Conservation (phyloP, 805 yeast species). For the Lipomyces oligophaga region DNA sequence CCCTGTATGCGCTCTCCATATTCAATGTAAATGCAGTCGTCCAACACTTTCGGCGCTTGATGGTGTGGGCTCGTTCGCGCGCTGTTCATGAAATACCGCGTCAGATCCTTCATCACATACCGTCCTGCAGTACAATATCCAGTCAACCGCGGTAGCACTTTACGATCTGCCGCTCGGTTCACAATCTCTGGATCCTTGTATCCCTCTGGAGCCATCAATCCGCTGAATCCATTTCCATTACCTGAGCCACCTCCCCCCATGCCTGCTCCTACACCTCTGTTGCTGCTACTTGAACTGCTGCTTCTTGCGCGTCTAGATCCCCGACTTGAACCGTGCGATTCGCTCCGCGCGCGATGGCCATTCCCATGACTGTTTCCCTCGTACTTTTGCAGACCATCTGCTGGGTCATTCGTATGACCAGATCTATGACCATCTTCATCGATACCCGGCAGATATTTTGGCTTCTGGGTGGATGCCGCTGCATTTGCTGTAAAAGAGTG, state of each 20-base stretch:
- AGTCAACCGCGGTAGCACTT: slow-evolving; percentile 89
- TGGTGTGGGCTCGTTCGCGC: slow-evolving; percentile 47
- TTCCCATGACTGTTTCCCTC: too few species aligned
- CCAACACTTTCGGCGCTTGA: slow-evolving; percentile 74
- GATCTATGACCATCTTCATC: too few species aligned
- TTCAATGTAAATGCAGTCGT: slow-evolving; percentile 74
- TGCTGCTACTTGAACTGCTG: too few species aligned
- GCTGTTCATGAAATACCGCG: slow-evolving; percentile 79
- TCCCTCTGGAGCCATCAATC: slow-evolving; percentile 4
- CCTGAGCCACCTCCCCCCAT: slow-evolving; percentile 1
- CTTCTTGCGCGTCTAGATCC: too few species aligned
- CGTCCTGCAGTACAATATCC: slow-evolving; percentile 95
- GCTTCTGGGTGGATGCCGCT: too few species aligned
- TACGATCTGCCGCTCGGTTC: slow-evolving; percentile 53
- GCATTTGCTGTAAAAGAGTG: too few species aligned
- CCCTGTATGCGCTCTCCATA: slow-evolving; percentile 1
- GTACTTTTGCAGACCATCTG: too few species aligned
- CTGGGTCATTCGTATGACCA: too few species aligned
- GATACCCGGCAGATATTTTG: too few species aligned
- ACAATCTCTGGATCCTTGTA: slow-evolving; percentile 10
- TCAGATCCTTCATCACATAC: slow-evolving; percentile 80
- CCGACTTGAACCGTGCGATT: too few species aligned
- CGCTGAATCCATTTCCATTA: slow-evolving; percentile 1
- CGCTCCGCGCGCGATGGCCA: too few species aligned
- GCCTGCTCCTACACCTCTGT: too few species aligned